phyloP scores from a whole-genome alignment of 2,329 filamentous ascomycete genomes.

The Emergomyces orientalis region DNA sequence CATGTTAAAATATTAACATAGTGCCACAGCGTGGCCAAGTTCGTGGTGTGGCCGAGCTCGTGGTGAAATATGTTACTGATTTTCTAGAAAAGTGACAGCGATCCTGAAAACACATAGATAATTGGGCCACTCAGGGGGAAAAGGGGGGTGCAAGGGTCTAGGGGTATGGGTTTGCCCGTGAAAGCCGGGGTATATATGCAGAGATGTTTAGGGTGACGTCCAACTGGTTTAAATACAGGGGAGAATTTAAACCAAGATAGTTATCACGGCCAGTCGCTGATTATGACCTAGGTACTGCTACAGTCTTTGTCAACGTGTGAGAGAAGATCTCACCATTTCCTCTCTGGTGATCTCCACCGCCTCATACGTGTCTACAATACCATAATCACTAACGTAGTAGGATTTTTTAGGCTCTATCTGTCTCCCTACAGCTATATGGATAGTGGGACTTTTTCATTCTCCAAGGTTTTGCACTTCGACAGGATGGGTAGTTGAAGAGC shows the following conservation, averaged over 20 bases:
- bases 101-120: too few species aligned
- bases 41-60: neutral
- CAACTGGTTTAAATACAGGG: neutral
- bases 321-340: neutral
- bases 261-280: neutral
- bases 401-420: neutral
- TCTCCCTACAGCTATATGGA: neutral
- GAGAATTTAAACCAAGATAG: too few species aligned
- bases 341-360: neutral
- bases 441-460: neutral
- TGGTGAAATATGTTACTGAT: too few species aligned
- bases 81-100: too few species aligned
- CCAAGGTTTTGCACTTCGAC: neutral
- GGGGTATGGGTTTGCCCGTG: neutral
- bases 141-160: too few species aligned
- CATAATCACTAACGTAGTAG: neutral
- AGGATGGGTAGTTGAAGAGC: neutral
- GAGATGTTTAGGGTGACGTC: neutral
- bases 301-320: neutral
- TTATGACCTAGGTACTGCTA: neutral
- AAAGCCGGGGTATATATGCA: neutral
- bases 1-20: neutral
- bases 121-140: too few species aligned
- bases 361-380: neutral
- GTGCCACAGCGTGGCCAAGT: neutral